phyloP scores from a whole-genome alignment of 2,329 filamentous ascomycete genomes.

The Fusarium sp. region DNA sequence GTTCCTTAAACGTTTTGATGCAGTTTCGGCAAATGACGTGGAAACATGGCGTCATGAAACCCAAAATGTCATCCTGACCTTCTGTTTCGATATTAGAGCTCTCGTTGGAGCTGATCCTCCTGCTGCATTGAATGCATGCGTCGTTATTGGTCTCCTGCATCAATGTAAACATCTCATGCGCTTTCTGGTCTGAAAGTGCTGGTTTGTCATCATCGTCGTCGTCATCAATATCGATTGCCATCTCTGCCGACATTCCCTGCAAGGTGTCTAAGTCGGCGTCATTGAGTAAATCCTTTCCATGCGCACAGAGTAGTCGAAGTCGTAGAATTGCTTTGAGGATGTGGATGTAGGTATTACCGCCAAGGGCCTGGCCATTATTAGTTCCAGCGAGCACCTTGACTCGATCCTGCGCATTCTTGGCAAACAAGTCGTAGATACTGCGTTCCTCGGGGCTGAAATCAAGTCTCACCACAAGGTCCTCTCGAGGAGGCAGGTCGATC shows the following conservation, averaged over 20 bases:
- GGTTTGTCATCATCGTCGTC: slow-evolving; percentile 69
- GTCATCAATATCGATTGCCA: slow-evolving; percentile 88
- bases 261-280: slow-evolving; percentile 82
- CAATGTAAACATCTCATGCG: slow-evolving; percentile 84
- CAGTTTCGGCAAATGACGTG: slow-evolving; percentile 84
- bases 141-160: slow-evolving; percentile 85
- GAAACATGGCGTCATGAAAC: slow-evolving; percentile 85
- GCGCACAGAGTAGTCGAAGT: slow-evolving; percentile 88
- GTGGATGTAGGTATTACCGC: slow-evolving; percentile 90
- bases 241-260: slow-evolving; percentile 81
- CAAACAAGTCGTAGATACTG: slow-evolving; percentile 83
- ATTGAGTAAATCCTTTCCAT: slow-evolving; percentile 89
- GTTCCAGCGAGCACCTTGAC: slow-evolving; percentile 74
- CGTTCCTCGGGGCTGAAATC: slow-evolving; percentile 79
- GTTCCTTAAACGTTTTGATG: slow-evolving; percentile 65
- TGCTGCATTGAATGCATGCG: slow-evolving; percentile 73
- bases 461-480: slow-evolving; percentile 76
- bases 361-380: slow-evolving; percentile 69
- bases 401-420: slow-evolving; percentile 79
- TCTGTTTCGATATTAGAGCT: slow-evolving; percentile 66
- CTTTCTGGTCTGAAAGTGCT: slow-evolving; percentile 72
- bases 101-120: slow-evolving; percentile 66
- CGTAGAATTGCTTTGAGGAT: slow-evolving; percentile 91
- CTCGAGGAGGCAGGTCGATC: slow-evolving; percentile 79
- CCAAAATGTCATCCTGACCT: slow-evolving; percentile 70